These are phyloP conservation scores for Madurella mycetomatis DNA, from an alignment of 2,329 filamentous ascomycete species.

Conservation along the genomic window DNA sequence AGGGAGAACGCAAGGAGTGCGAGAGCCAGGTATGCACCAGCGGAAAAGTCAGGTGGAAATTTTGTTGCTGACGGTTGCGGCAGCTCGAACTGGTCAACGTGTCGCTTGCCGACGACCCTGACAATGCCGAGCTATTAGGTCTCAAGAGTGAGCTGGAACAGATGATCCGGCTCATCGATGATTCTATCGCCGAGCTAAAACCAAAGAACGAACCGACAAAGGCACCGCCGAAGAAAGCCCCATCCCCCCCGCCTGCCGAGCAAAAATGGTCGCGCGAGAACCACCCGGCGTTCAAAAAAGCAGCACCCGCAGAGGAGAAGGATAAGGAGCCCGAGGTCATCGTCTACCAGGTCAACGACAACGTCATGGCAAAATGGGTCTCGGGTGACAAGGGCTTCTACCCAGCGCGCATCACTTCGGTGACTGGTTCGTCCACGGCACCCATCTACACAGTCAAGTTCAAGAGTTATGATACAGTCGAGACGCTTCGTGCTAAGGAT, in stretches of 20 bases:
- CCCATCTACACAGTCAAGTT: conserved; percentile 95
- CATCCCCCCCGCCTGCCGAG: conserved; percentile 43
- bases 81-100: conserved; percentile 74
- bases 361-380: conserved; percentile 83
- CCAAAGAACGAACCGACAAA: conserved; percentile 47
- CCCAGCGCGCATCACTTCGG: conserved; percentile 84
- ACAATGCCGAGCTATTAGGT: conserved; percentile 70
- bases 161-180: conserved; percentile 74
- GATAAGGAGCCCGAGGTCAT: conserved; percentile 53
- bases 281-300: conserved; percentile 69
- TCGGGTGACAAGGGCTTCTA: conserved; percentile 89
- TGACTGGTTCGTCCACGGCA: conserved; percentile 85
- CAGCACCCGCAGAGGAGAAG: conserved; percentile 41
- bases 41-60: conserved; percentile 17
- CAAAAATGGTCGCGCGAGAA: conserved; percentile 74
- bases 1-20: conserved; percentile 51
- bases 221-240: conserved; percentile 38
- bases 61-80: neutral
- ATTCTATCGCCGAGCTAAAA: conserved; percentile 76
- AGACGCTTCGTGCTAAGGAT: conserved; percentile 76
- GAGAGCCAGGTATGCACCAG: conserved; percentile 49
- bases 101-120: conserved; percentile 74
- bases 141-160: conserved; percentile 78
- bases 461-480: conserved; percentile 81
- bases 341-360: conserved; percentile 82